Evolutionary conservation across 2,329 filamentous ascomycete species (phyloP).

Genomic region (Botrytis paeoniae): DNA sequence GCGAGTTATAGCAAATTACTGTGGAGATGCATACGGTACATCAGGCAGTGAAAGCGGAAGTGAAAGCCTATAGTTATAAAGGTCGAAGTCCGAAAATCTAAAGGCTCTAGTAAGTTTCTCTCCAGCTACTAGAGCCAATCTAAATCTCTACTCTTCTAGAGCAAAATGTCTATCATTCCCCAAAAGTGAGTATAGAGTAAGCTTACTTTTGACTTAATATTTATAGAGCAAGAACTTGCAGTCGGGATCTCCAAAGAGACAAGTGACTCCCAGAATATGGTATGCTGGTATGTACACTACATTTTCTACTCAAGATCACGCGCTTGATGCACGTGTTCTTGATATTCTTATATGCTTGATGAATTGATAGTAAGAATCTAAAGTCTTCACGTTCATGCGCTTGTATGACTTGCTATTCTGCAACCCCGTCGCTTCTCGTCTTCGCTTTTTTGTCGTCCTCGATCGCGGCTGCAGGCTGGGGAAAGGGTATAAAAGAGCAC

Average conservation of each 20-base stretch:
- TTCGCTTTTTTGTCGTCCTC: neutral
- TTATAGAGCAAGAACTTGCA: neutral
- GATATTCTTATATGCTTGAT: fast-evolving
- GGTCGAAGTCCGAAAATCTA: too few species aligned
- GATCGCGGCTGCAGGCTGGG: neutral
- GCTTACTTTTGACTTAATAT: neutral
- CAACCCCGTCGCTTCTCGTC: neutral
- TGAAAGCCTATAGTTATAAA: neutral
- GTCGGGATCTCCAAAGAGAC: neutral
- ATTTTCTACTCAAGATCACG: neutral
- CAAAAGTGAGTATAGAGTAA: neutral
- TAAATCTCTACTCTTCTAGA: neutral
- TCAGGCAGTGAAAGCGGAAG: neutral
- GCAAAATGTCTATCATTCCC: neutral
- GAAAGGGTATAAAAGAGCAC: neutral
- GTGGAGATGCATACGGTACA: neutral
- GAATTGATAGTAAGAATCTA: neutral
- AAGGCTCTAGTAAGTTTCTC: too few species aligned
- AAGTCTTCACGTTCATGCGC: neutral
- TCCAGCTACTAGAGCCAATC: too few species aligned
- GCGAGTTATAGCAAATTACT: neutral
- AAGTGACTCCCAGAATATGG: neutral
- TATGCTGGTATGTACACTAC: neutral
- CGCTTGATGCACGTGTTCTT: neutral
- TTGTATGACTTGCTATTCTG: neutral